A percentile compares a stretch with the other conserved stretches of the same genome.
Conservation (phyloP, 805 yeast species). For the Nakazawaea holstii region DNA sequence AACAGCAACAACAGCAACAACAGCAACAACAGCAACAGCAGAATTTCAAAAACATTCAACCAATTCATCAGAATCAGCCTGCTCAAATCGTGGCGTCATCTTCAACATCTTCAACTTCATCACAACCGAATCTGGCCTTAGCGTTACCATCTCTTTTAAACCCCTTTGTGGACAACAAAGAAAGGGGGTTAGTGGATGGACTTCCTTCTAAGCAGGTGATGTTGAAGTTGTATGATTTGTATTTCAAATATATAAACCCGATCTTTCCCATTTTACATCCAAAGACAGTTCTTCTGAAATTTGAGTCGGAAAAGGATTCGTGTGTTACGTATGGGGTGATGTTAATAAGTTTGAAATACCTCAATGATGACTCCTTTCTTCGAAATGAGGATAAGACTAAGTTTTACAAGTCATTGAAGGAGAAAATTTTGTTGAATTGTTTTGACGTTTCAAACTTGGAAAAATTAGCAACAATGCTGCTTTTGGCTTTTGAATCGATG, state of each 20-base stretch:
- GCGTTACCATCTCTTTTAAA: conserved; percentile 2
- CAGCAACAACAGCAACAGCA: neutral
- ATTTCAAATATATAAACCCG: conserved; percentile 9
- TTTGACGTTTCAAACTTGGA: conserved; percentile 18
- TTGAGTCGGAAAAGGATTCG: neutral
- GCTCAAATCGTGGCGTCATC: neutral
- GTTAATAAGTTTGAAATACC: conserved; percentile 15
- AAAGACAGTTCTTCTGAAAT: conserved; percentile 4
- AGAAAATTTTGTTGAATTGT: conserved; percentile 17
- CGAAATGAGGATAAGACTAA: conserved; percentile 1
- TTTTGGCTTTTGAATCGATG: conserved; percentile 19
- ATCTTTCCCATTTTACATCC: conserved; percentile 16
- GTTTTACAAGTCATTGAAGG: conserved; percentile 11
- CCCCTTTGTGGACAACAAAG: neutral
- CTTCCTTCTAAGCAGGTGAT: neutral
- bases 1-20: neutral
- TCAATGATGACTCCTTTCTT: neutral
- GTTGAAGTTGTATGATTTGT: conserved; percentile 1
- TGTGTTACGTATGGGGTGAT: conserved; percentile 14
- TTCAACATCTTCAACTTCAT: neutral
- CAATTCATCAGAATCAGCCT: neutral
- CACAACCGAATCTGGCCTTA: neutral
- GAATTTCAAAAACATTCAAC: neutral
- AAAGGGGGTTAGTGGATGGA: neutral
- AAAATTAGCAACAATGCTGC: conserved; percentile 19